These are phyloP conservation scores for Colletotrichum sp. DNA, from an alignment of 2,329 filamentous ascomycete genomes.

Conservation along the genomic window DNA sequence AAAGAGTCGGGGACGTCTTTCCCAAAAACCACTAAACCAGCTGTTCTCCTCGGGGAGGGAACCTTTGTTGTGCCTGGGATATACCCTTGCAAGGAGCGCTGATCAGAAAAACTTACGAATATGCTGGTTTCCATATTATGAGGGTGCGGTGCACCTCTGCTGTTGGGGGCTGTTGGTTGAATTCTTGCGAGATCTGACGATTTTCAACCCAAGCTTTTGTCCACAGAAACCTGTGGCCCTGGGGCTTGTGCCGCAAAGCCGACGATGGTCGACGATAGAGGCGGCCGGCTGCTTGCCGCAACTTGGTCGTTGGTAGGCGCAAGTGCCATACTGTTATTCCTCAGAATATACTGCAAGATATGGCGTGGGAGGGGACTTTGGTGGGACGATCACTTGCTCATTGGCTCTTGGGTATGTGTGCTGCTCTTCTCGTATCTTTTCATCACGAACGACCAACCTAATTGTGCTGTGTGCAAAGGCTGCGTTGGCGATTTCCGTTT, in stretches of 20 bases:
- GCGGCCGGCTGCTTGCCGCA: conserved; percentile 31
- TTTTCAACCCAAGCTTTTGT: not conserved
- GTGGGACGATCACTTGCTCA: conserved; percentile 41
- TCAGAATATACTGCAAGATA: conserved; percentile 42
- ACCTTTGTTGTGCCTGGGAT: not conserved
- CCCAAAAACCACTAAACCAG: not conserved
- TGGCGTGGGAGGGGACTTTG: conserved; percentile 38
- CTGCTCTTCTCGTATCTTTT: not conserved
- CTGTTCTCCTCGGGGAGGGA: not conserved
- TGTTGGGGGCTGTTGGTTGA: not conserved
- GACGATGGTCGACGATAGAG: conserved; percentile 25
- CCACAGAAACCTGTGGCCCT: not conserved
- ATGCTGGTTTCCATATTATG: not conserved
- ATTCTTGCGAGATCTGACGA: not conserved
- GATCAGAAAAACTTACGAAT: not conserved
- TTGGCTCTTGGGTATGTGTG: conserved; percentile 37
- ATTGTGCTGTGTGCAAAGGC: conserved; percentile 19
- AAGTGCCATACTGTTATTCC: conserved; percentile 29
- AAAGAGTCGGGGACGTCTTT: not conserved
- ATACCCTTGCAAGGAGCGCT: not conserved
- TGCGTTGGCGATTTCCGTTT: conserved; percentile 30
- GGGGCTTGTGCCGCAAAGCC: not conserved
- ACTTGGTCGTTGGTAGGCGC: conserved; percentile 32
- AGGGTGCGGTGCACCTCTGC: not conserved
- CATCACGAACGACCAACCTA: not conserved